phyloP scores from a whole-genome alignment of 768 basidiomycete genomes.

The Gymnopilus junonius region DNA sequence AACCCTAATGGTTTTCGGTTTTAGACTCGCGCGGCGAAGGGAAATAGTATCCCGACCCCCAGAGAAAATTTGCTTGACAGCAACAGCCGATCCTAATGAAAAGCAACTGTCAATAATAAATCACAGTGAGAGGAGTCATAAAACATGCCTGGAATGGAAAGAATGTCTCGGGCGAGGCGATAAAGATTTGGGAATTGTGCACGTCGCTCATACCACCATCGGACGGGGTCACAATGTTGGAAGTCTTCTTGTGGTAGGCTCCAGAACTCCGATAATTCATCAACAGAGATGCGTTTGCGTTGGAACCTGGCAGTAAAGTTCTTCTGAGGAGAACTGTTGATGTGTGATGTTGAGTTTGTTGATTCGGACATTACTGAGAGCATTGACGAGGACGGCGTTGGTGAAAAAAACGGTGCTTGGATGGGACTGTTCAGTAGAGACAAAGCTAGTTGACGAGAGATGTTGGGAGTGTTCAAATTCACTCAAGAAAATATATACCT shows the following conservation, averaged over 20 bases:
- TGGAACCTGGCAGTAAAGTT: conserved; percentile 19
- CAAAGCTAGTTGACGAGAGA: too few species aligned
- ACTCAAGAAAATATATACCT: too few species aligned
- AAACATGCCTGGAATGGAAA: conserved; percentile 33
- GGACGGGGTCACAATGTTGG: conserved; percentile 28
- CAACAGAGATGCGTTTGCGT: neutral
- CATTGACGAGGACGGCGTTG: neutral
- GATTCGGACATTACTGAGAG: conserved; percentile 19
- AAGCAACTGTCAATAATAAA: neutral
- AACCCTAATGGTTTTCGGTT: conserved; percentile 29
- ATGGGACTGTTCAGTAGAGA: too few species aligned
- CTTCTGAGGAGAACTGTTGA: neutral
- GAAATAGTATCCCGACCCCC: conserved; percentile 37
- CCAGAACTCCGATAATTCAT: conserved; percentile 23
- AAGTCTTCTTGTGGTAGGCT: conserved; percentile 25
- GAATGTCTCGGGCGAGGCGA: conserved; percentile 29
- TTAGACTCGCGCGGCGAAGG: conserved; percentile 32
- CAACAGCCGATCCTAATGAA: conserved; percentile 35
- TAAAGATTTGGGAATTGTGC: conserved; percentile 31
- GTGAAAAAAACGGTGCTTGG: too few species aligned
- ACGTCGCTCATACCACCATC: conserved; percentile 32
- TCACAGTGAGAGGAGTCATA: neutral
- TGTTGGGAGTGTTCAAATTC: too few species aligned
- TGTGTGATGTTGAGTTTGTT: neutral
- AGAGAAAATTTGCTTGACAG: conserved; percentile 36